These are phyloP conservation scores for Jacaranda mimosifolia DNA, from an alignment of 257 asterid species.

Conservation along the genomic window DNA sequence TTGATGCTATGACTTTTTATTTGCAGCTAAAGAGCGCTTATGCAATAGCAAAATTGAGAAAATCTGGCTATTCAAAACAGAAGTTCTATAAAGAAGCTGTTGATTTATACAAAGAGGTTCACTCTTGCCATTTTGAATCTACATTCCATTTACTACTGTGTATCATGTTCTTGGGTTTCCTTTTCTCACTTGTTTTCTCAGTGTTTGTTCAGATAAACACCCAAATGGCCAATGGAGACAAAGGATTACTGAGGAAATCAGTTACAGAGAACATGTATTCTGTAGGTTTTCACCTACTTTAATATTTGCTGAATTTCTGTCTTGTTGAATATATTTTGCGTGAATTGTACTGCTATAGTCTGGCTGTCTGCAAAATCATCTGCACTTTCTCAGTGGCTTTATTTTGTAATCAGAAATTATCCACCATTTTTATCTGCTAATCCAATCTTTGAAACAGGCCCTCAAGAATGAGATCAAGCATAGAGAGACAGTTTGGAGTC, in stretches of 20 bases:
- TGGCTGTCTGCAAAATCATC: constrained; percentile 16
- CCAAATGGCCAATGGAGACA: constrained; percentile 88
- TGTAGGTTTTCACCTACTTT: constrained; percentile 59
- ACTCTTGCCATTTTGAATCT: constrained; percentile 32
- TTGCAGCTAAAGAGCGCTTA: constrained; percentile 88
- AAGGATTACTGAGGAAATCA: constrained; percentile 70
- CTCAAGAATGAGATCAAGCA: constrained; percentile 96
- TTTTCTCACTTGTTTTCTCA: constrained; percentile 34
- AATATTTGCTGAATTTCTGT: constrained; percentile 16
- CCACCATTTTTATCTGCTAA: constrained; percentile 31
- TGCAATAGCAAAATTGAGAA: constrained; percentile 80
- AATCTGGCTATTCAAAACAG: constrained; percentile 79
- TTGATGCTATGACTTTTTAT: constrained; percentile 36
- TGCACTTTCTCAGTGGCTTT: constrained; percentile 12
- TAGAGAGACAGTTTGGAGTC: constrained; percentile 77
- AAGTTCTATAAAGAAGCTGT: constrained; percentile 83
- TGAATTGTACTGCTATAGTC: constrained; percentile 1
- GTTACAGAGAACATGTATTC: constrained; percentile 94
- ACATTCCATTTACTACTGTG: constrained; percentile 4
- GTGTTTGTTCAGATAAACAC: constrained; percentile 70
- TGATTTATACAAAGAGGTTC: constrained; percentile 84
- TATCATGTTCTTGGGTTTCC: constrained; percentile 35
- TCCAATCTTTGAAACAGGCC: constrained; percentile 59
- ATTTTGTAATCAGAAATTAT: constrained; percentile 23
- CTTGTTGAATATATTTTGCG: constrained; percentile 7